Conservation (phyloP, 129 eudicot genomes). For the Flaveria robusta region DNA sequence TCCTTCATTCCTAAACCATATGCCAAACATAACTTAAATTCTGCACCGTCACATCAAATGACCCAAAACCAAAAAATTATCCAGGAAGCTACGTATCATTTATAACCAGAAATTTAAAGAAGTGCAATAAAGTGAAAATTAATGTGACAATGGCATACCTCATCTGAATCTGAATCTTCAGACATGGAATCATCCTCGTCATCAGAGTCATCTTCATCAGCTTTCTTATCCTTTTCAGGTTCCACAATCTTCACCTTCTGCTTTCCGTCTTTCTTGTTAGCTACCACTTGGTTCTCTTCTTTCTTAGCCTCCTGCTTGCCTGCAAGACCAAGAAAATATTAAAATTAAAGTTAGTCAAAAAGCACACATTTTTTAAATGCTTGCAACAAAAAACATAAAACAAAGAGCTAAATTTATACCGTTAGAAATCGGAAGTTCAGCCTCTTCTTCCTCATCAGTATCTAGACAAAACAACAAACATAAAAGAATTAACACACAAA, state of each 20-base stretch:
- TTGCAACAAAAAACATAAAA: background rate
- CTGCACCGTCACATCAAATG: too few species aligned
- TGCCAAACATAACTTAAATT: too few species aligned
- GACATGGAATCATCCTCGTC: conserved; percentile 5
- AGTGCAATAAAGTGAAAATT: background rate
- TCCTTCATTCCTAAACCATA: too few species aligned
- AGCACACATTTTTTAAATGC: background rate
- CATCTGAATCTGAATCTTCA: conserved; percentile 27
- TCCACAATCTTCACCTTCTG: conserved; percentile 67
- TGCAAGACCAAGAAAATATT: conserved; percentile 24
- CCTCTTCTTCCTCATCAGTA: conserved; percentile 65
- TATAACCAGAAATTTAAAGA: background rate
- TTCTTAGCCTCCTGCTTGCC: conserved; percentile 49
- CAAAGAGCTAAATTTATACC: conserved; percentile 36
- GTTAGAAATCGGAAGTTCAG: conserved; percentile 38
- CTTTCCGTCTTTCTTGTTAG: conserved; percentile 49
- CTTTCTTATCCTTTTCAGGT: conserved; percentile 52
- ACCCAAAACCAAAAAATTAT: background rate
- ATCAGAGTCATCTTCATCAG: conserved; percentile 31
- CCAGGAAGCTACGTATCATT: background rate
- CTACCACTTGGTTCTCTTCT: conserved; percentile 47
- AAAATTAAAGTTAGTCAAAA: background rate
- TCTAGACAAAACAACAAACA: conserved; percentile 20
- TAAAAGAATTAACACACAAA: background rate
- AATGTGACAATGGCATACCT: conserved; percentile 29